Conservation (phyloP, 768 basidiomycete genomes). For the Boletus sp. region DNA sequence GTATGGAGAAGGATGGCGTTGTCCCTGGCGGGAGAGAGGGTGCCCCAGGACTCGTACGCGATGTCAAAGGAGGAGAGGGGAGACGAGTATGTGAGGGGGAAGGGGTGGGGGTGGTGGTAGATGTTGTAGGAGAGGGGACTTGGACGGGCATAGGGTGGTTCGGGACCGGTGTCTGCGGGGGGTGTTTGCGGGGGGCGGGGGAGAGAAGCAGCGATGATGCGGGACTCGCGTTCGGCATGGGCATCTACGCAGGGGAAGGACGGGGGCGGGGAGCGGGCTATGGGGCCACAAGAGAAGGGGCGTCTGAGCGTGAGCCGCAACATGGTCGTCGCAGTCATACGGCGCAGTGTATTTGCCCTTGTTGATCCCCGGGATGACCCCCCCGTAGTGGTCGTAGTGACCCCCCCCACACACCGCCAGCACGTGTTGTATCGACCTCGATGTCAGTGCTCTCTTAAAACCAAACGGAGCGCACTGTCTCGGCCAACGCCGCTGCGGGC, state of each 20-base stretch:
- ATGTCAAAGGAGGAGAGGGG: constrained; percentile 71
- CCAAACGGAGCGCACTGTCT: neutral
- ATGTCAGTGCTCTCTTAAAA: neutral
- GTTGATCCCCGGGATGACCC: neutral
- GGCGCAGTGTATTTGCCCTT: neutral
- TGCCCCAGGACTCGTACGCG: constrained; percentile 99
- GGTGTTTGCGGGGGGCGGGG: constrained; percentile 13
- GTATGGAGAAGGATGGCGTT: constrained; percentile 96
- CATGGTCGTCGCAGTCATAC: neutral
- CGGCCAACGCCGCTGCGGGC: neutral
- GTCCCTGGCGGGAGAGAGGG: constrained; percentile 67
- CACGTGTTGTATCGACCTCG: neutral
- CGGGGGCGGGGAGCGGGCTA: constrained; percentile 17
- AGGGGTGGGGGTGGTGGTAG: constrained; percentile 58
- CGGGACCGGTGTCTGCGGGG: constrained; percentile 57
- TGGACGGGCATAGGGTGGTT: constrained; percentile 79
- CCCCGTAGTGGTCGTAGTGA: no score
- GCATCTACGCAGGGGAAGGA: constrained; percentile 80
- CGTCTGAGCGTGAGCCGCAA: neutral
- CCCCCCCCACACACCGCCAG: neutral
- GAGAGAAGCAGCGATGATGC: constrained; percentile 33
- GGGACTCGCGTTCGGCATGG: constrained; percentile 67
- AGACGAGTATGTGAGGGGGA: constrained; percentile 64
- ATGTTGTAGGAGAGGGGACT: constrained; percentile 68
- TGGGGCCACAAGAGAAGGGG: neutral